Evolutionary conservation across 2,329 filamentous ascomycete species (phyloP), one percentile per base, ranked within the genome.

Genomic region (Trichoderma simmonsii): DNA sequence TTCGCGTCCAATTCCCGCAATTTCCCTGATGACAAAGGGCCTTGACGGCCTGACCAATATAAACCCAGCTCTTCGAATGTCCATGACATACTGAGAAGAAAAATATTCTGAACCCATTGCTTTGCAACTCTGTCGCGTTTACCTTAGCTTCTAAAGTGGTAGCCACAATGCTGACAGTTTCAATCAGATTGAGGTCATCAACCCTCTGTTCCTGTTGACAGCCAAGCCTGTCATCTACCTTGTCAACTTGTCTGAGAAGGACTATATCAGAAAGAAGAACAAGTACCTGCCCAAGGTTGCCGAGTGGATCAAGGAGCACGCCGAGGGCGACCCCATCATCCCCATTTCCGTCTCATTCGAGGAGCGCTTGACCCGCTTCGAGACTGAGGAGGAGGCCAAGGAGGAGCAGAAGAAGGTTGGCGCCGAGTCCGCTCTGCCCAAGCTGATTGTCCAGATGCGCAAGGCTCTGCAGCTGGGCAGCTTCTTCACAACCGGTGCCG

Each of bases 61-160:
- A 95, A 97, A 93, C 96, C 96, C 96, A 99, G 96, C 96, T 99
- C 96, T 92, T 97, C 92, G 95, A 98, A 91, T 90, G 88, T 89
- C 92, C 93, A 90, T 34, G 85, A 87, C 87, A 89, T 90, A 81
- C 84, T 98, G 95, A 97, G 94, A 98, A 92, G 87, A 93, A 87
- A 85, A 89, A 87, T 84, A 85, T 82, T 90, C 92, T 94, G 92
- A 93, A 61, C 54, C n/a, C 8, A 43, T 61, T 69, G 56, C 56
- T 34, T 34, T 21, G 2, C 28, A 32, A 30, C 8, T 34, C 21
- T 51, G 4, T 62, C 48, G 72, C 70, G 11, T 26, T n/a, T 57
- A 28, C 32, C 32, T n/a, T 18, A 26, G 15, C 21, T 14, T 62
- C 11, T 12, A 5, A 21, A 3, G 56, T 28, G 66, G 39, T 36